Evolutionary conservation across 2,329 filamentous ascomycete species (phyloP).

Genomic region (Hypoxylon sp.): DNA sequence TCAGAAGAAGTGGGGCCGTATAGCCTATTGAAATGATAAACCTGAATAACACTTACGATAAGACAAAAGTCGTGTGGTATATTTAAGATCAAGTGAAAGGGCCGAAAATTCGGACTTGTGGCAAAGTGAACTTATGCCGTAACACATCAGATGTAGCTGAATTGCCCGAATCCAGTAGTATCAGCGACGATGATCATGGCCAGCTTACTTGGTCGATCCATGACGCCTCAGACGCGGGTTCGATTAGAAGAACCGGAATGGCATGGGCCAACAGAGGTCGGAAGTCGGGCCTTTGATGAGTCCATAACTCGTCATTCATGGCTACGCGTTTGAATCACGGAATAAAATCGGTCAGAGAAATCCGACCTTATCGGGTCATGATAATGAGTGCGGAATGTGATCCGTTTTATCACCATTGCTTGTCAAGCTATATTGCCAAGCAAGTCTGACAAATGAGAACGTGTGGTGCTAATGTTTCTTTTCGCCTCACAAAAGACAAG

Average conservation of each 20-base stretch:
- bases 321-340: slow-evolving; percentile 2
- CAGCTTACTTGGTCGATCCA: slow-evolving; percentile 6
- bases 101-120: background rate
- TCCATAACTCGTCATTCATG: slow-evolving; percentile 1
- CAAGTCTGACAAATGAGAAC: slow-evolving; percentile 17
- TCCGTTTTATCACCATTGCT: slow-evolving; percentile 25
- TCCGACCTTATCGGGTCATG: slow-evolving; percentile 31
- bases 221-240: slow-evolving; percentile 9
- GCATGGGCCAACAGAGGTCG: slow-evolving; percentile 1
- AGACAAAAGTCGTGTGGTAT: background rate
- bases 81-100: background rate
- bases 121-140: slow-evolving; percentile 1
- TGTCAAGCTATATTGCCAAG: slow-evolving; percentile 32
- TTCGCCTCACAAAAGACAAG: slow-evolving; percentile 9
- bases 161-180: slow-evolving; percentile 3
- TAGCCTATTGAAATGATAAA: background rate
- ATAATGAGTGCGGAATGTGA: slow-evolving; percentile 16
- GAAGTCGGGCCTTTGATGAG: slow-evolving; percentile 1
- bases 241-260: slow-evolving; percentile 7
- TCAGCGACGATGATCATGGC: slow-evolving; percentile 9
- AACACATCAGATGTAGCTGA: slow-evolving; percentile 14
- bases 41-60: background rate
- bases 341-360: slow-evolving; percentile 19
- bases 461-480: background rate
- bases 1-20: background rate